Conservation (phyloP, 1,284 basidiomycete species). For the Coniferiporia sulphurascens region DNA sequence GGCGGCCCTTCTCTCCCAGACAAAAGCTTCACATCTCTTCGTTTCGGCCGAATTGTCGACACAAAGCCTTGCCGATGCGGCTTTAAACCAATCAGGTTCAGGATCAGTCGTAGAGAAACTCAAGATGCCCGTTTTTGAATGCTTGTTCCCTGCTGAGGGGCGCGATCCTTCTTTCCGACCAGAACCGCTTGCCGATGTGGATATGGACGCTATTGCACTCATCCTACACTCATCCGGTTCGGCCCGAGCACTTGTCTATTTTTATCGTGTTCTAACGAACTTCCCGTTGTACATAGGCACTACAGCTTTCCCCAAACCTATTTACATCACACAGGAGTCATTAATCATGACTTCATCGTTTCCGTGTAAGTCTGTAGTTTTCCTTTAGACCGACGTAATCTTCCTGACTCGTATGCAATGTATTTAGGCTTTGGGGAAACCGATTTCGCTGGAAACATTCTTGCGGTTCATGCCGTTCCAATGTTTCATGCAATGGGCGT, state of each 20-base stretch:
- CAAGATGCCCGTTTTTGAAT: conserved; percentile 13
- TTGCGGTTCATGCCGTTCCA: conserved; percentile 13
- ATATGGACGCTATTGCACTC: conserved; percentile 2
- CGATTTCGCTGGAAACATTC: conserved; percentile 10
- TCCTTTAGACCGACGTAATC: background rate
- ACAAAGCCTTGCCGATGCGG: conserved; percentile 3
- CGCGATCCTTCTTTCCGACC: background rate
- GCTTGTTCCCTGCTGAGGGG: conserved; percentile 7
- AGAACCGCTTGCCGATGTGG: background rate
- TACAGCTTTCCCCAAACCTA: conserved; percentile 17
- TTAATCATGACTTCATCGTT: background rate
- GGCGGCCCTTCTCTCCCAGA: conserved; percentile 11
- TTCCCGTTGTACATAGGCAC: conserved; percentile 12
- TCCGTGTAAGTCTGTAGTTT: conserved; percentile 3
- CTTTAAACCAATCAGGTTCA: background rate
- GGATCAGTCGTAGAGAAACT: background rate
- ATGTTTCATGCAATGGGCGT: conserved; percentile 19
- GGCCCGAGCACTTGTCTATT: background rate
- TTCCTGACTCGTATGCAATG: background rate
- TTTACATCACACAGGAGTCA: conserved; percentile 8
- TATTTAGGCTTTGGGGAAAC: conserved; percentile 5
- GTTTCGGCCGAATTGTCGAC: conserved; percentile 8
- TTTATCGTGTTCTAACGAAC: background rate
- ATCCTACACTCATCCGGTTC: conserved; percentile 20
- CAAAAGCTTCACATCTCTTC: conserved; percentile 12